Conservation (phyloP, 805 yeast species). For the Kazachstania taianensis region DNA sequence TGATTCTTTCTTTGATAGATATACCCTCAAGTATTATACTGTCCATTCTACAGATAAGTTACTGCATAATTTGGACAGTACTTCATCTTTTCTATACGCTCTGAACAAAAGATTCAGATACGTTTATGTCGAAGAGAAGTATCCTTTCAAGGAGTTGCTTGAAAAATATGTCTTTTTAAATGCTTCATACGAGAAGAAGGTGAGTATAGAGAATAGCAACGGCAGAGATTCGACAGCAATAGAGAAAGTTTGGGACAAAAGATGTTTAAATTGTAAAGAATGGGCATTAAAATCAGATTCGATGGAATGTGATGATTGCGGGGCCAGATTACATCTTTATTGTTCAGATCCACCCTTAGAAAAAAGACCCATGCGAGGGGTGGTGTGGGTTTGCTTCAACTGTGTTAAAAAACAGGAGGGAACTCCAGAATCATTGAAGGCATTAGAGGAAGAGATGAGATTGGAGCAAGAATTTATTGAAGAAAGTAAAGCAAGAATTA, state of each 20-base stretch:
- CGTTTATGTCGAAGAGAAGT: constrained; percentile 55
- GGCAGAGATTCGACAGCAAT: background rate
- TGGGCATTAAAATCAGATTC: constrained; percentile 76
- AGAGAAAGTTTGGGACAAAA: constrained; percentile 21
- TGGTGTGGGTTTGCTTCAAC: constrained; percentile 80
- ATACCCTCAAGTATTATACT: constrained; percentile 74
- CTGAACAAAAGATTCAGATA: constrained; percentile 59
- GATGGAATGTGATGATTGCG: constrained; percentile 72
- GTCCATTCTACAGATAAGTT: constrained; percentile 55
- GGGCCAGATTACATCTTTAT: constrained; percentile 59
- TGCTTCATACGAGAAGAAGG: background rate
- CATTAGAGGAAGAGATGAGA: background rate
- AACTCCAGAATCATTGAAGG: background rate
- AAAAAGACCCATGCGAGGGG: constrained; percentile 75
- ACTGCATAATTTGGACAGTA: constrained; percentile 40
- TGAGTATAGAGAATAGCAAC: background rate
- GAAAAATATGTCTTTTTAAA: constrained; percentile 15
- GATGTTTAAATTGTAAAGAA: constrained; percentile 66
- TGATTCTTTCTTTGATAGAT: constrained; percentile 75
- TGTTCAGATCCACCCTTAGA: constrained; percentile 80
- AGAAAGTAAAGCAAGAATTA: constrained; percentile 8
- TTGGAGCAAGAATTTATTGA: background rate
- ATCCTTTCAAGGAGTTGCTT: constrained; percentile 20
- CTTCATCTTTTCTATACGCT: constrained; percentile 46
- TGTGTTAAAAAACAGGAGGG: constrained; percentile 56